Evolutionary conservation across 2,329 filamentous ascomycete genomes (phyloP), one percentile per base, ranked within the genome.

Genomic region (Epichloe bromicola): DNA sequence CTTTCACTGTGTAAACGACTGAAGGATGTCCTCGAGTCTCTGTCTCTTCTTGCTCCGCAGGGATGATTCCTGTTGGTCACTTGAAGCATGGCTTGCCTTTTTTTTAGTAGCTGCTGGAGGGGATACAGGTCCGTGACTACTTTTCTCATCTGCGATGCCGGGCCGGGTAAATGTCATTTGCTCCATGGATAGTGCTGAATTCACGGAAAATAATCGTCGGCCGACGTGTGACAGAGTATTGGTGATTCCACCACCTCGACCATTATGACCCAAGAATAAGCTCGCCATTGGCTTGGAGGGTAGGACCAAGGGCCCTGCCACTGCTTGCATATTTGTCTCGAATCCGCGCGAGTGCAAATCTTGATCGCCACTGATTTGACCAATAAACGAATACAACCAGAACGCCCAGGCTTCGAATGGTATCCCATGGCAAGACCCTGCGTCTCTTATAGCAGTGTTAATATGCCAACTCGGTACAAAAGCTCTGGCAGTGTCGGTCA

Each of bases 321-420:
- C 61, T 4, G 66, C 60, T 46, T 68, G 67, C 3, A 52, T 52
- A 17, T 59, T 50, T 3, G 57, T 38, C 3, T 45, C 44, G 7
- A 60, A 46, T 1, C 58, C 61, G 0, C 51, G 50, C 10, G 50
- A 48, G 15, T 55, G 54, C 19, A 71, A 54, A 54, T 72, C 69
- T 3, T 52, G 47, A 50, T 71, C 67, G 7, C 59, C 52, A 17
- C 58, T 61, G 4, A 70, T 57, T 44, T 71, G 67, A 1, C 68
- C 69, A 10, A 70, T 60, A 46, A 70, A 61, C 5, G 67, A 62
- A 53, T 68, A 69, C 3, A 70, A 56, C 67, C 69, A 72, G 46
- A 71, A 71, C 1, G 64, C 66, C 67, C 67, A 70, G 2, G 62
- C 53, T 51, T 70, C 68, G 37, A 69, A 70, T 2, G 65, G 60